Percentiles rank a stretch among this genome's conserved stretches.
These are phyloP conservation scores for Trametes meyenii DNA, from an alignment of 768 basidiomycete species.

Conservation along the genomic window DNA sequence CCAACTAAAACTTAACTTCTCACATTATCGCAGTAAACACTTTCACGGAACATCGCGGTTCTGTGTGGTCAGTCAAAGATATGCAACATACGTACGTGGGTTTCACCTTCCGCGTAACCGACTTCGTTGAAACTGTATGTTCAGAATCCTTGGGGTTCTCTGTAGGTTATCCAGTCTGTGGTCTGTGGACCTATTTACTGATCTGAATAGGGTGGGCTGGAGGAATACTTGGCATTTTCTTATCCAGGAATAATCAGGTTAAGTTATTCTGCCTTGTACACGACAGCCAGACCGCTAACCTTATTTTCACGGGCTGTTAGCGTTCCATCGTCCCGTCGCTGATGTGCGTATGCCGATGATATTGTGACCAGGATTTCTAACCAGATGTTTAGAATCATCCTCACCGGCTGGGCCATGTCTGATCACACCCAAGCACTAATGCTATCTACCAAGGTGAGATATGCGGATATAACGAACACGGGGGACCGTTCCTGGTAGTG, in stretches of 20 bases:
- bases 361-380: not conserved
- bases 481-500: too few species aligned
- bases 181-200: not conserved
- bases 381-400: constrained; percentile 58
- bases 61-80: constrained; percentile 85
- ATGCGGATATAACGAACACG: too few species aligned
- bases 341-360: constrained; percentile 53
- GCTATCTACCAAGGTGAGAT: constrained; percentile 75
- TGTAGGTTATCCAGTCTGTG: constrained; percentile 46
- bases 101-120: not conserved
- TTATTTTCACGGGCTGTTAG: constrained; percentile 34
- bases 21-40: constrained; percentile 66
- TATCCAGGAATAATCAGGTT: constrained; percentile 78
- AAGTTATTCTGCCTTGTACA: constrained; percentile 12
- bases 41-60: constrained; percentile 88
- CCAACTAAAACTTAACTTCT: not conserved
- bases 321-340: constrained; percentile 80
- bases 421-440: constrained; percentile 84
- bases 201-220: constrained; percentile 80
- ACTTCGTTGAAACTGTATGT: not conserved
- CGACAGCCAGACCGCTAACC: too few species aligned
- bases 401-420: constrained; percentile 95
- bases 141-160: constrained; percentile 70
- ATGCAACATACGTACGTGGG: constrained; percentile 86
- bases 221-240: constrained; percentile 84